These are phyloP conservation scores for Suillus ampliporus DNA, from an alignment of 768 basidiomycete genomes.

Conservation along the genomic window DNA sequence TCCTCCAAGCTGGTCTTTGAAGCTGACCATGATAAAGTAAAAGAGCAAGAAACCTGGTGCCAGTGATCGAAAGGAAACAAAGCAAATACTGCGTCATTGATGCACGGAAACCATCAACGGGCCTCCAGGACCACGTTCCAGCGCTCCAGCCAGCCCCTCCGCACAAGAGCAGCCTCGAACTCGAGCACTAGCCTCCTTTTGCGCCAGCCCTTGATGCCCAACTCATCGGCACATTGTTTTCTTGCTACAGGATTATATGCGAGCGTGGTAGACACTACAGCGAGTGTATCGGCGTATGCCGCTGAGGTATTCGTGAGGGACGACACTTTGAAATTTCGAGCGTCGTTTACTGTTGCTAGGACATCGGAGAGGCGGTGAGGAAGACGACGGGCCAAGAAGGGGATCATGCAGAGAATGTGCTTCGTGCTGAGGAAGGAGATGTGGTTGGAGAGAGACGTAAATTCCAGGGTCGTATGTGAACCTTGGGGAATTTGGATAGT, in stretches of 20 bases:
- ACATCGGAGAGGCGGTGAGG: slow-evolving; percentile 42
- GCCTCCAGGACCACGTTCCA: slow-evolving; percentile 43
- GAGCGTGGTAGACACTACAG: slow-evolving; percentile 13
- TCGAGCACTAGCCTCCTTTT: slow-evolving; percentile 50
- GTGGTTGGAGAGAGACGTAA: slow-evolving; percentile 45
- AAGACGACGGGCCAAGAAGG: slow-evolving; percentile 45
- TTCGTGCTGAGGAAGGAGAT: slow-evolving; percentile 40
- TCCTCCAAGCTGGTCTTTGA: no score
- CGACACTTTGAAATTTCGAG: slow-evolving; percentile 34
- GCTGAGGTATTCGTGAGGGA: slow-evolving; percentile 47
- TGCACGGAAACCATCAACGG: background rate
- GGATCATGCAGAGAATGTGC: slow-evolving; percentile 49
- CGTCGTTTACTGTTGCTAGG: slow-evolving; percentile 40
- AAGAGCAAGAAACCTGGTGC: background rate
- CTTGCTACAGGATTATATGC: slow-evolving; percentile 20
- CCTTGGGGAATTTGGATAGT: slow-evolving; percentile 19
- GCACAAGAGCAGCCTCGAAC: slow-evolving; percentile 59
- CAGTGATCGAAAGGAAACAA: background rate
- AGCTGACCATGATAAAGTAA: no score
- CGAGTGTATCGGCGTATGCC: slow-evolving; percentile 30
- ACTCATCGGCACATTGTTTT: slow-evolving; percentile 16
- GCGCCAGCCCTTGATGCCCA: slow-evolving; percentile 48
- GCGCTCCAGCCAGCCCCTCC: slow-evolving; percentile 47
- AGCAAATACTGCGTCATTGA: no score
- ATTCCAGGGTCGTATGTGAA: slow-evolving; percentile 34